phyloP scores from a whole-genome alignment of 1,284 basidiomycete species.

The Rhizoctonia solani region DNA sequence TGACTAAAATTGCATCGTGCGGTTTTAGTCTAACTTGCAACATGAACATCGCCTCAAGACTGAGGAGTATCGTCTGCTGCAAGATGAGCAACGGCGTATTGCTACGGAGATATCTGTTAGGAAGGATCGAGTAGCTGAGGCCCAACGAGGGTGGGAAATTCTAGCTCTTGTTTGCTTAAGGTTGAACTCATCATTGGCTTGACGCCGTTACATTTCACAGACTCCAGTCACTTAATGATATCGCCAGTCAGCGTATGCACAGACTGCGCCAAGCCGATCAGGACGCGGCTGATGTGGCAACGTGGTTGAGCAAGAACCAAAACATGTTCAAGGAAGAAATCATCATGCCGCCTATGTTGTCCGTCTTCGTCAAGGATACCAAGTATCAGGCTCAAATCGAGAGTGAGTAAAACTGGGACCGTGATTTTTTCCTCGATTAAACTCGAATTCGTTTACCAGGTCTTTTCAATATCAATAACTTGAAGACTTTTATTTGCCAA shows the following conservation, averaged over 20 bases:
- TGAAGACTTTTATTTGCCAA: slow-evolving; percentile 86
- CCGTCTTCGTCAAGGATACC: slow-evolving; percentile 69
- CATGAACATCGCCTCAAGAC: slow-evolving; percentile 4
- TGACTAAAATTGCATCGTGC: background rate
- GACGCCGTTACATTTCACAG: slow-evolving; percentile 48
- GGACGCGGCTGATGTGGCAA: slow-evolving; percentile 67
- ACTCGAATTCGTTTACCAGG: no score
- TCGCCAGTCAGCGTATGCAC: slow-evolving; percentile 52
- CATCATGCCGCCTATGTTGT: slow-evolving; percentile 82
- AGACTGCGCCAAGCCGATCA: slow-evolving; percentile 56
- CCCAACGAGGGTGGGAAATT: slow-evolving; percentile 36
- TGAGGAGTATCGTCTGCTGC: slow-evolving; percentile 43
- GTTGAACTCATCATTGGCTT: background rate
- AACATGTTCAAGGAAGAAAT: slow-evolving; percentile 76
- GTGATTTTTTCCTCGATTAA: no score
- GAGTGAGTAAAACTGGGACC: slow-evolving; percentile 47
- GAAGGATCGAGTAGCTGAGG: slow-evolving; percentile 40
- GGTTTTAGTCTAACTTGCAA: slow-evolving; percentile 8
- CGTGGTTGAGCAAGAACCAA: slow-evolving; percentile 76
- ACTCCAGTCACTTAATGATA: slow-evolving; percentile 62
- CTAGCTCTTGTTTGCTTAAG: background rate
- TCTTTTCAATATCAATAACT: slow-evolving; percentile 2
- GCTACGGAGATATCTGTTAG: slow-evolving; percentile 42
- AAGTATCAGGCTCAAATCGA: slow-evolving; percentile 75
- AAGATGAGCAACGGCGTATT: slow-evolving; percentile 44